Conservation (phyloP, 441 rosid species). For the Populus hybrid region DNA sequence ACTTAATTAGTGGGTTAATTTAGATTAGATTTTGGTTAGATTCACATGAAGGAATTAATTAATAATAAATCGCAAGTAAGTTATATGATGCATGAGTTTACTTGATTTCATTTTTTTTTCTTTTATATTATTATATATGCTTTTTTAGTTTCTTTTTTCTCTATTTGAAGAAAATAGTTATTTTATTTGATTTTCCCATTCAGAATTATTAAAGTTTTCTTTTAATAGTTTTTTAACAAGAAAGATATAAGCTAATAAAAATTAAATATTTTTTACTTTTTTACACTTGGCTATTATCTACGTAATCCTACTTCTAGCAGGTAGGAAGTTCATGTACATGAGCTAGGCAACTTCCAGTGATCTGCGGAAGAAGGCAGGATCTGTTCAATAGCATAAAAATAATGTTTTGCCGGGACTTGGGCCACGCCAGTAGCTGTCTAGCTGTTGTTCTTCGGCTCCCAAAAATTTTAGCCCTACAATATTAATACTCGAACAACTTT, state of each 20-base stretch:
- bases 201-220: no score
- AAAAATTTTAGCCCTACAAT: neutral
- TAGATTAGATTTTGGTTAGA: neutral
- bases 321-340: conserved; percentile 26
- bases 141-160: no score
- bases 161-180: no score
- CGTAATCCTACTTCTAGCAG: neutral
- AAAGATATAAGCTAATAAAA: no score
- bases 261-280: no score
- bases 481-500: no score
- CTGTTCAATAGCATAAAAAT: conserved; percentile 3
- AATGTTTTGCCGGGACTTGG: conserved; percentile 18
- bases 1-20: neutral
- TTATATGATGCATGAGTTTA: conserved; percentile 12
- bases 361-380: conserved; percentile 32
- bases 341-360: conserved; percentile 24
- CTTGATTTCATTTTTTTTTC: neutral
- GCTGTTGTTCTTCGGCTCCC: neutral
- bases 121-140: no score
- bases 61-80: neutral
- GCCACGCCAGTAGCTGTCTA: conserved; percentile 5
- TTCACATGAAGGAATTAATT: neutral
- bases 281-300: neutral
- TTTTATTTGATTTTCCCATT: no score
- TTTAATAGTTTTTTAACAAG: no score